Conservation (phyloP, 31 red algal species). For the Endocladia muricata region DNA sequence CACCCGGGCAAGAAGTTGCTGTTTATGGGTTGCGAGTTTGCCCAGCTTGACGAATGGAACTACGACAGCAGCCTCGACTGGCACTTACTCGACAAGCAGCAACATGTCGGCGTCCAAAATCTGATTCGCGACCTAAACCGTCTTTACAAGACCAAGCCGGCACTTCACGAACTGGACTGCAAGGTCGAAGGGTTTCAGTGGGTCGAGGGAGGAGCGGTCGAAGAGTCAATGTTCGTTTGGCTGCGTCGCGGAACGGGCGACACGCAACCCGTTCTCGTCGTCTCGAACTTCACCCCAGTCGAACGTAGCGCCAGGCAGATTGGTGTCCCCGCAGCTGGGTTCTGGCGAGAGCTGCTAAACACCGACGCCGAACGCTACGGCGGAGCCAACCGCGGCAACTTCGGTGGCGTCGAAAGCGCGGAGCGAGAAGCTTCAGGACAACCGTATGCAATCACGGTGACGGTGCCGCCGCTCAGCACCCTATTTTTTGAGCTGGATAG, state of each 20-base stretch:
- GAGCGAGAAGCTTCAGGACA: too few species aligned
- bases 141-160: background rate
- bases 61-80: background rate
- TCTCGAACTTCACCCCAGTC: conserved; percentile 2
- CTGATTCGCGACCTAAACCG: background rate
- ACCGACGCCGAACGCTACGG: too few species aligned
- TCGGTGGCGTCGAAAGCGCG: too few species aligned
- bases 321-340: background rate
- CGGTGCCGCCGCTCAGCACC: too few species aligned
- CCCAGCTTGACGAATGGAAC: background rate
- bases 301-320: background rate
- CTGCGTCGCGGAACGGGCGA: background rate
- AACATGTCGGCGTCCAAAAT: background rate
- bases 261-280: background rate
- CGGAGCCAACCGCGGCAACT: too few species aligned
- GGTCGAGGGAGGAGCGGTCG: too few species aligned
- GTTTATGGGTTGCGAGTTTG: conserved; percentile 10
- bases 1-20: conserved; percentile 4
- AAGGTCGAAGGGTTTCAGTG: conserved; percentile 4
- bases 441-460: too few species aligned
- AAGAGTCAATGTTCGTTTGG: background rate
- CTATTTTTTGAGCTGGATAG: too few species aligned
- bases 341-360: background rate
- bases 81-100: background rate
- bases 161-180: background rate